Conservation (phyloP, 1,284 basidiomycete species). For the Garcileccinum viscosum region DNA sequence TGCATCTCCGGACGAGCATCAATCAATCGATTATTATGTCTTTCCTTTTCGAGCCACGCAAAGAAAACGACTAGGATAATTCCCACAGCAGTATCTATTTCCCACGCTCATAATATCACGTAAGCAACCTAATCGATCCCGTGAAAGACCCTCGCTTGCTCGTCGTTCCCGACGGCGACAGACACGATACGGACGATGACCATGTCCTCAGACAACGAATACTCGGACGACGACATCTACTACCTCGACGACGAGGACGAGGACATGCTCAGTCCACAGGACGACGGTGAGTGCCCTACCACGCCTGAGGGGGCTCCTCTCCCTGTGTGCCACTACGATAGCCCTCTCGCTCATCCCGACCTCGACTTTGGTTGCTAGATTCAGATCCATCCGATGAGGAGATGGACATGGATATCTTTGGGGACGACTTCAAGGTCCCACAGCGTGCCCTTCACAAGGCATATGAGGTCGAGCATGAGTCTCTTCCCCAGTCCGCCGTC, state of each 20-base stretch:
- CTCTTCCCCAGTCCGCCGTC: slow-evolving; percentile 76
- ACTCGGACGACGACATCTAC: slow-evolving; percentile 70
- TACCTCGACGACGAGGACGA: slow-evolving; percentile 73
- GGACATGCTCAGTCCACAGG: slow-evolving; percentile 67
- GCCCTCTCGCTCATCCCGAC: slow-evolving; percentile 7
- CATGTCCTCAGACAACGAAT: slow-evolving; percentile 80
- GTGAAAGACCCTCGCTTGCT: slow-evolving; percentile 21
- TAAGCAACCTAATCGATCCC: slow-evolving; percentile 43
- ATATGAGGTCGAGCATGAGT: slow-evolving; percentile 80
- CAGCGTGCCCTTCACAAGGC: slow-evolving; percentile 67
- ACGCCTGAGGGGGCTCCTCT: neutral
- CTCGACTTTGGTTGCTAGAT: slow-evolving; percentile 33
- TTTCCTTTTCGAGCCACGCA: slow-evolving; percentile 39
- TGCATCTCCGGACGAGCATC: slow-evolving; percentile 37
- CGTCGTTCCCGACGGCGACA: slow-evolving; percentile 23
- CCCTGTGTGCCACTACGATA: slow-evolving; percentile 26
- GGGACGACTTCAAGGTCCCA: slow-evolving; percentile 65
- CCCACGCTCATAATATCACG: slow-evolving; percentile 21
- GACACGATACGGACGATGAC: slow-evolving; percentile 6
- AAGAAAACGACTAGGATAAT: slow-evolving; percentile 7
- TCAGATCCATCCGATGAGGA: slow-evolving; percentile 63
- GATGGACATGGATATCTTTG: slow-evolving; percentile 67
- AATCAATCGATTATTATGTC: slow-evolving; percentile 36
- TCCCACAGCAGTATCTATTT: neutral
- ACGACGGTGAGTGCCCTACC: slow-evolving; percentile 47